phyloP scores from a whole-genome alignment of 257 asterid genomes.

The Nemophila menziesii region DNA sequence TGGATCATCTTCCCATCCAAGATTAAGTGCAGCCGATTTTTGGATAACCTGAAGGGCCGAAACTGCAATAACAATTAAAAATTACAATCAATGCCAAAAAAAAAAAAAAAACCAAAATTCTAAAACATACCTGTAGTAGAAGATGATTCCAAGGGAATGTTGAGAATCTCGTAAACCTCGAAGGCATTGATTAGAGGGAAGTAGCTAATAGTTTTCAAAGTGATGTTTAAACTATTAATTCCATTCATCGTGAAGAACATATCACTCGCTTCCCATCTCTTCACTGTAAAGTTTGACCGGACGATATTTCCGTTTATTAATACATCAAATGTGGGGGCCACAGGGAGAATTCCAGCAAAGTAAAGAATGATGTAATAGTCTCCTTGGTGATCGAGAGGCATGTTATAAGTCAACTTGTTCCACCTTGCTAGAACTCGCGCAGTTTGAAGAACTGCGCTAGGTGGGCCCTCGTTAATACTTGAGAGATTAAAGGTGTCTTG shows the following conservation, averaged over 20 bases:
- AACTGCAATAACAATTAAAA: slow-evolving; percentile 28
- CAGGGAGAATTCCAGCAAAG: slow-evolving; percentile 84
- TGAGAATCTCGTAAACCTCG: slow-evolving; percentile 75
- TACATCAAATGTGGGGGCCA: slow-evolving; percentile 63
- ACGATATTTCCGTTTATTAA: slow-evolving; percentile 47
- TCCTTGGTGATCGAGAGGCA: slow-evolving; percentile 58
- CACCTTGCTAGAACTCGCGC: slow-evolving; percentile 75
- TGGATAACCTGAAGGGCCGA: slow-evolving; percentile 90
- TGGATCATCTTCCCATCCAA: slow-evolving; percentile 90
- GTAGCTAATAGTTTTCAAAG: slow-evolving; percentile 51
- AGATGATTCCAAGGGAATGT: slow-evolving; percentile 67
- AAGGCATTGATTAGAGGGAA: slow-evolving; percentile 73
- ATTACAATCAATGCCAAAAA: not conserved
- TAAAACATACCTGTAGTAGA: slow-evolving; percentile 59
- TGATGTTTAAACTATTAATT: slow-evolving; percentile 50
- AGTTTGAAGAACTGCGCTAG: slow-evolving; percentile 61
- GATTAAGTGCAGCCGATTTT: slow-evolving; percentile 54
- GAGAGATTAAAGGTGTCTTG: slow-evolving; percentile 43
- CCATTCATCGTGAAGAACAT: slow-evolving; percentile 47
- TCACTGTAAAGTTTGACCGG: slow-evolving; percentile 49
- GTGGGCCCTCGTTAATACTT: slow-evolving; percentile 61
- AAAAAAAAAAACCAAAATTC: not conserved
- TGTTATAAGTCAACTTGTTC: slow-evolving; percentile 48
- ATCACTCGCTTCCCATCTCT: slow-evolving; percentile 42
- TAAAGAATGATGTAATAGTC: slow-evolving; percentile 77